Conservation (phyloP, 2,329 filamentous ascomycete species). For the Fusarium setosum region DNA sequence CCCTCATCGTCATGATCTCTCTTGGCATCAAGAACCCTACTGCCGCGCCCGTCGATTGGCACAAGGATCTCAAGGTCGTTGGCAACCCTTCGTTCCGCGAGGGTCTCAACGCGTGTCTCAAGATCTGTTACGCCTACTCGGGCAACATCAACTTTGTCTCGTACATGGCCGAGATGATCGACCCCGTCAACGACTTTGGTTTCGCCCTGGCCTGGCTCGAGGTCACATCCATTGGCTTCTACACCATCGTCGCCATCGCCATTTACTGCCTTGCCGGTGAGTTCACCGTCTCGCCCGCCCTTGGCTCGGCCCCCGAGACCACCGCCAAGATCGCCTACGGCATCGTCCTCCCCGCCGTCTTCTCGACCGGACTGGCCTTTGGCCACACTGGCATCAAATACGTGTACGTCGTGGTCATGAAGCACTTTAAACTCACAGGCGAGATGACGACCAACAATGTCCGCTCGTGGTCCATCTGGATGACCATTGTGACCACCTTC, state of each 20-base stretch:
- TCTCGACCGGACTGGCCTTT: slow-evolving; percentile 47
- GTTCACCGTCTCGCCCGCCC: slow-evolving; percentile 42
- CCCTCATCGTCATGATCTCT: slow-evolving; percentile 52
- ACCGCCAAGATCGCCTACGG: slow-evolving; percentile 46
- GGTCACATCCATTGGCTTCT: slow-evolving; percentile 41
- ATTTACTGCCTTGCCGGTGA: slow-evolving; percentile 44
- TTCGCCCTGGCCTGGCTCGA: slow-evolving; percentile 41
- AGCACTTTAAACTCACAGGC: slow-evolving; percentile 45
- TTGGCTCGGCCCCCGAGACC: slow-evolving; percentile 38
- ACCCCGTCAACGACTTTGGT: slow-evolving; percentile 47
- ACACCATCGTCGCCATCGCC: slow-evolving; percentile 40
- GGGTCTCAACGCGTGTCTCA: slow-evolving; percentile 48
- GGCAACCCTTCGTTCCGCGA: slow-evolving; percentile 46
- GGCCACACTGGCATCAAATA: slow-evolving; percentile 51
- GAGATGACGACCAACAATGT: slow-evolving; percentile 48
- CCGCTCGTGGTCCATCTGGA: slow-evolving; percentile 50
- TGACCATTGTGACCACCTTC: slow-evolving; percentile 47
- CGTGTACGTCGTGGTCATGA: slow-evolving; percentile 49
- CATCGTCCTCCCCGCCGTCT: slow-evolving; percentile 45
- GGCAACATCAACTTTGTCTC: slow-evolving; percentile 52
- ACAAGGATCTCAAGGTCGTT: slow-evolving; percentile 45
- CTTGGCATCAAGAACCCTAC: slow-evolving; percentile 47
- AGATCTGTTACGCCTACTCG: slow-evolving; percentile 51
- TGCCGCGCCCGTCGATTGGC: slow-evolving; percentile 42
- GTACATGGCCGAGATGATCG: slow-evolving; percentile 51